A percentile compares a stretch with the other conserved stretches of the same genome.
Evolutionary conservation across 208 protist genomes (phyloP).

Genomic region (Crithidia sp.): DNA sequence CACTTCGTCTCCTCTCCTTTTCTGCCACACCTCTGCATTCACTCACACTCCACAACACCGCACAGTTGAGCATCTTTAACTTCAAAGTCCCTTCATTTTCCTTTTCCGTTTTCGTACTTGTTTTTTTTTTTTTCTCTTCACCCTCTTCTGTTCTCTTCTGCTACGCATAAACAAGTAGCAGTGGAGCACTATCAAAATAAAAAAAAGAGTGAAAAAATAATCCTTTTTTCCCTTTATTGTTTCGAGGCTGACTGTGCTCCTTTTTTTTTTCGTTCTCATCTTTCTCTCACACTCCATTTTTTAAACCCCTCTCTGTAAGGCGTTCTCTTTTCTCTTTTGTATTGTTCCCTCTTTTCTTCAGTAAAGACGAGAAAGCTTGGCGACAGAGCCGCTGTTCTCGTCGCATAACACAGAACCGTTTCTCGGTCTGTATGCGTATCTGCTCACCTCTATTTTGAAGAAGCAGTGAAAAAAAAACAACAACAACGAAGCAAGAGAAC

Average conservation of each 20-base stretch:
- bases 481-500: too few relatives aligned
- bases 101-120: background rate
- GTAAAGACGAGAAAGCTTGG: too few relatives aligned
- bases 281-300: background rate
- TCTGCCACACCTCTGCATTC: too few relatives aligned
- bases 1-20: too few relatives aligned
- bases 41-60: too few relatives aligned
- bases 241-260: background rate
- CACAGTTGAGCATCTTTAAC: constrained; percentile 10
- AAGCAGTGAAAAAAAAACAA: too few relatives aligned
- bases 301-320: background rate
- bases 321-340: background rate
- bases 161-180: background rate
- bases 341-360: background rate
- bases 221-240: too few relatives aligned
- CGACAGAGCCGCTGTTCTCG: too few relatives aligned
- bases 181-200: constrained; percentile 9
- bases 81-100: constrained; percentile 14
- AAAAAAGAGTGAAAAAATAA: background rate
- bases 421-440: too few relatives aligned
- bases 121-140: constrained; percentile 11
- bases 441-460: too few relatives aligned
- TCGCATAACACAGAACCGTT: too few relatives aligned
- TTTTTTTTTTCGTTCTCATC: constrained; percentile 9
- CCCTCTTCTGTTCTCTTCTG: constrained; percentile 9